phyloP scores from a whole-genome alignment of 768 basidiomycete species.

The Royoungia palumana region DNA sequence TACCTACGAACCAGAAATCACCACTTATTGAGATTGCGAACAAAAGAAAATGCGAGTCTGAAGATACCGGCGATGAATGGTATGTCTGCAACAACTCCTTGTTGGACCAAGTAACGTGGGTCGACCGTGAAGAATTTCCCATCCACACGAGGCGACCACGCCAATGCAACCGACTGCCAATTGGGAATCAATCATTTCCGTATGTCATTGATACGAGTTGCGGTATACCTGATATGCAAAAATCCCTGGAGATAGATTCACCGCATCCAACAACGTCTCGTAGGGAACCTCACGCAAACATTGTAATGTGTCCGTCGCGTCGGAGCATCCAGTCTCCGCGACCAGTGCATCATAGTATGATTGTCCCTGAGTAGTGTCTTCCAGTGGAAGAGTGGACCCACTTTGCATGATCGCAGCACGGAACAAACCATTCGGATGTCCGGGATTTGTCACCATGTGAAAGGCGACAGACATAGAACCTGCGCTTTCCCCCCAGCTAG shows the following conservation, averaged over 20 bases:
- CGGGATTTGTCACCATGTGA: constrained; percentile 29
- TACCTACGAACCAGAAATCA: constrained; percentile 7
- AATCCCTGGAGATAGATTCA: constrained; percentile 33
- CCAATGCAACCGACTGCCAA: constrained; percentile 24
- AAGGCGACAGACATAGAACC: constrained; percentile 35
- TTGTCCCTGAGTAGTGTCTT: constrained; percentile 22
- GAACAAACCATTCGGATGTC: constrained; percentile 26
- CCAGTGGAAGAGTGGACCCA: constrained; percentile 31
- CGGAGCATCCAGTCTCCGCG: constrained; percentile 28
- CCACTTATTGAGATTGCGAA: not conserved
- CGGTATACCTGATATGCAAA: constrained; percentile 32
- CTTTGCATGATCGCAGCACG: constrained; percentile 38
- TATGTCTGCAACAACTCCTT: constrained; percentile 25
- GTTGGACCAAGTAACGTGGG: constrained; percentile 31
- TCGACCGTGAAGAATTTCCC: constrained; percentile 35
- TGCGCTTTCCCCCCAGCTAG: constrained; percentile 35
- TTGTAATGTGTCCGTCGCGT: constrained; percentile 25
- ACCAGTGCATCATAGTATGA: constrained; percentile 32
- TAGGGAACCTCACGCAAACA: constrained; percentile 35
- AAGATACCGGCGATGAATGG: constrained; percentile 1
- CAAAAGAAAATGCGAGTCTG: not conserved
- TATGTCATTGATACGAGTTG: not conserved
- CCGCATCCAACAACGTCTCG: constrained; percentile 27
- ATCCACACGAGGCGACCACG: constrained; percentile 41
- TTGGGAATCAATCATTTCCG: not conserved